Percentiles rank a stretch among this genome's conserved stretches.
These are phyloP conservation scores for Grosmannia huntii DNA, from an alignment of 2,329 filamentous ascomycete genomes.

Conservation along the genomic window DNA sequence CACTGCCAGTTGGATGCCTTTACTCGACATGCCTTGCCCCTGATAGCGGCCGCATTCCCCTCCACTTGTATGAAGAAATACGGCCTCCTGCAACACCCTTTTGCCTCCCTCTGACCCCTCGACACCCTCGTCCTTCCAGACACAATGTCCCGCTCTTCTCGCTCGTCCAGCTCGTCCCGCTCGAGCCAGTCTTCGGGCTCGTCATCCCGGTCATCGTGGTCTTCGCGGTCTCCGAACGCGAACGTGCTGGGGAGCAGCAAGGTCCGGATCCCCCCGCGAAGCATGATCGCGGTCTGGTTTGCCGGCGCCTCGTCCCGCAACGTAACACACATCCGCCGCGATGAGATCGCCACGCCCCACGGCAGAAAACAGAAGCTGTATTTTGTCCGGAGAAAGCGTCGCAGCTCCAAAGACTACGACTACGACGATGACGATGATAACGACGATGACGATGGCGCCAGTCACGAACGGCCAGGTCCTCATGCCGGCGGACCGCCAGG, in stretches of 20 bases:
- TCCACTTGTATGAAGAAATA: neutral
- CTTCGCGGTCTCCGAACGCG: neutral
- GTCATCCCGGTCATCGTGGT: neutral
- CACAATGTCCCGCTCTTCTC: neutral
- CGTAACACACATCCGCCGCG: constrained; percentile 6
- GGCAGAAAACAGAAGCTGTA: neutral
- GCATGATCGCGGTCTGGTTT: constrained; percentile 1
- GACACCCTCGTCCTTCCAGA: neutral
- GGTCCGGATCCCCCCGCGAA: constrained; percentile 1
- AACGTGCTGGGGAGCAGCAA: neutral
- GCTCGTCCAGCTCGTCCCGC: neutral
- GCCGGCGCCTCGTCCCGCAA: constrained; percentile 5
- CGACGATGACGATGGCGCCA: neutral
- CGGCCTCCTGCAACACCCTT: neutral
- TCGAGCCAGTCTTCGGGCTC: neutral
- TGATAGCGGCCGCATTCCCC: neutral
- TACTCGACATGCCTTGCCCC: neutral
- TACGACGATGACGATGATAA: neutral
- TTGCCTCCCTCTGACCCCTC: neutral
- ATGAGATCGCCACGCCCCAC: neutral
- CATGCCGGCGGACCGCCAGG: neutral
- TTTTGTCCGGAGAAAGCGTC: neutral
- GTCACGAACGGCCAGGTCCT: neutral
- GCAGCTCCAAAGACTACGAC: neutral
- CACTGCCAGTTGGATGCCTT: neutral